Evolutionary conservation across 441 rosid genomes (phyloP).

Genomic region (Corymbia calophylla): DNA sequence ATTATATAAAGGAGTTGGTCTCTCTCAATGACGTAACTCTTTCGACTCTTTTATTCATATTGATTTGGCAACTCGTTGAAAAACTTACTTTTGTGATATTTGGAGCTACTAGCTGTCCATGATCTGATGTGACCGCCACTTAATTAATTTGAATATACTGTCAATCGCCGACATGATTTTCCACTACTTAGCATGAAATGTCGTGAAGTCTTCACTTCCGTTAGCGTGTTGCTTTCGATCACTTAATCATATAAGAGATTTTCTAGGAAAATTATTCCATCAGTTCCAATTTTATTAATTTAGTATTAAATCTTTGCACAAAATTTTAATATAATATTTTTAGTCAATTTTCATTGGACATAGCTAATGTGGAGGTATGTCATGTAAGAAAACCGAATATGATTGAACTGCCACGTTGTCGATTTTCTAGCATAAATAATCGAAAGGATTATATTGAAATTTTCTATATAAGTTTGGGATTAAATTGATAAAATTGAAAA

Average conservation of each 20-base stretch:
- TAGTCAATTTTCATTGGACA: neutral
- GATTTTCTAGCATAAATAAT: rapidly evolving
- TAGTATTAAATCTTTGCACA: neutral
- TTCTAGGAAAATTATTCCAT: neutral
- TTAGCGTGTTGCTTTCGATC: neutral
- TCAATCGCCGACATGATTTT: neutral
- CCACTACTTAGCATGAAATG: neutral
- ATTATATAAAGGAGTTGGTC: neutral
- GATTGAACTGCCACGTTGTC: rapidly evolving
- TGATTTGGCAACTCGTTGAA: neutral
- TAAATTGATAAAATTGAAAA: neutral
- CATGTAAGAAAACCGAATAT: rapidly evolving
- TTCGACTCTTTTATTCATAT: neutral
- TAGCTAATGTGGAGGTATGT: rapidly evolving
- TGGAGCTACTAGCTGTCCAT: neutral
- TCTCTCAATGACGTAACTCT: neutral
- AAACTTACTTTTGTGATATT: neutral
- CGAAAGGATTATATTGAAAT: rapidly evolving
- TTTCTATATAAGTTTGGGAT: rapidly evolving
- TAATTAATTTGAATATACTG: neutral
- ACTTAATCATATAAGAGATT: neutral
- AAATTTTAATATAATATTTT: neutral
- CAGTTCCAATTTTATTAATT: neutral
- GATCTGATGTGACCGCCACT: neutral
- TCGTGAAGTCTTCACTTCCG: neutral